A percentile compares a stretch with the other conserved stretches of the same genome.
Conservation (phyloP, 2,329 filamentous ascomycete genomes). For the Catunica adiposa region DNA sequence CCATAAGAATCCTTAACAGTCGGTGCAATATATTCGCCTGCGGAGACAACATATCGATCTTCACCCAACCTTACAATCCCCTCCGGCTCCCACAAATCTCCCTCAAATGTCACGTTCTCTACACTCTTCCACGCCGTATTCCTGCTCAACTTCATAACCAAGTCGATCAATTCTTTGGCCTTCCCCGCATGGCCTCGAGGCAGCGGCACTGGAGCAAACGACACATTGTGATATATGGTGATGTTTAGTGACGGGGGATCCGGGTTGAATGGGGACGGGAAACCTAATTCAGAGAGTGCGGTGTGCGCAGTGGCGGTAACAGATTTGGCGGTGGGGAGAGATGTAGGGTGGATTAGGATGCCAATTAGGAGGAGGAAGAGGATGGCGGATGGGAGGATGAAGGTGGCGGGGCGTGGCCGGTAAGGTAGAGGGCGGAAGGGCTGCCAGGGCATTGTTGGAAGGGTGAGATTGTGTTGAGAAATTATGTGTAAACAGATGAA, state of each 20-base stretch:
- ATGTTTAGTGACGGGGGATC: conserved; percentile 20
- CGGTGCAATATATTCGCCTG: conserved; percentile 26
- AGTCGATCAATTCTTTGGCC: conserved; percentile 22
- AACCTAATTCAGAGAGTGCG: not conserved
- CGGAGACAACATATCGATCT: conserved; percentile 29
- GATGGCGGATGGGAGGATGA: conserved; percentile 7
- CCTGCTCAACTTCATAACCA: conserved; percentile 23
- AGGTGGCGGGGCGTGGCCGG: conserved; percentile 4
- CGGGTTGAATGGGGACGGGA: conserved; percentile 2
- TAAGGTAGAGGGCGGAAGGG: conserved; percentile 8
- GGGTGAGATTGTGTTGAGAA: no score
- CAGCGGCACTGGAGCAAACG: conserved; percentile 22
- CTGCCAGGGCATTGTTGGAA: conserved; percentile 10
- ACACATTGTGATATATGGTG: conserved; percentile 19
- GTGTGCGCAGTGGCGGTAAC: not conserved
- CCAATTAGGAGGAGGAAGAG: conserved; percentile 9
- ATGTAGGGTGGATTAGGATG: conserved; percentile 6
- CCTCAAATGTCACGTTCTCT: conserved; percentile 26
- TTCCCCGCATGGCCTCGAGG: conserved; percentile 23
- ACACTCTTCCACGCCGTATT: conserved; percentile 28
- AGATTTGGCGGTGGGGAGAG: conserved; percentile 18
- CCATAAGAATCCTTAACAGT: conserved; percentile 30
- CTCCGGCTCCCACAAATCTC: conserved; percentile 32
- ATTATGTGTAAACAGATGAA: not conserved
- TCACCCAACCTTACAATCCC: conserved; percentile 28